Evolutionary conservation across 2,329 filamentous ascomycete genomes (phyloP), one percentile per base, ranked within the genome.

Genomic region (Cladophialophora bantiana): DNA sequence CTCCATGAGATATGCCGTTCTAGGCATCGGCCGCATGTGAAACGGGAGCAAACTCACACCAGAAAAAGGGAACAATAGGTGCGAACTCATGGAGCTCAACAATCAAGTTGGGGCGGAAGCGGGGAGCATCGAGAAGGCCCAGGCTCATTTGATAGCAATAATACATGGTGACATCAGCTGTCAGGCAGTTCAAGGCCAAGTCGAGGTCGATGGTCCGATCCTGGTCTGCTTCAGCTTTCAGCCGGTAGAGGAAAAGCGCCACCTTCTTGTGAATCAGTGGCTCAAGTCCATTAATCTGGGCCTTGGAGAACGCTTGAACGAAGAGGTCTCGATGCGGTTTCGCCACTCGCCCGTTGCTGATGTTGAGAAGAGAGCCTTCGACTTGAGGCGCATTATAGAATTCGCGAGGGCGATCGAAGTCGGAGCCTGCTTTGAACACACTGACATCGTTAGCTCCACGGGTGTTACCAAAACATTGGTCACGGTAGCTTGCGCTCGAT

Each of bases 241-340:
- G 34, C 9, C 54, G 50, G 15, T 18, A 36, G 12, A 66, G 64
- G 53, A 66, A 66, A n/a, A 48, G 50, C 34, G 20, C 59, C 2
- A 75, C 61, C 58, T 77, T 75, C 7, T 71, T 64, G 1, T 68
- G 58, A 42, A 78, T 72, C 35, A 75, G 57, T 4, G 70, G 59
- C 64, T 75, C 72, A 5, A 77, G 69, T 7, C 64, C 62, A 1
- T 70, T 62, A 13, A 78, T 73, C 10, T 70, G 72, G 34, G 68
- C 68, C 52, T 72, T 75, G 38, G 73, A 74, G 66, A 79, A 79
- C 55, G 76, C 77, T 5, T 74, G 74, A 12, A 70, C 69, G 10
- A 78, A 66, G 9, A 66, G 59, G 18, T 66, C 59, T 12, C 59
- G 50, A 31, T 66, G 64, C n/a, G 64, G 64, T 48, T 63, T 66